These are phyloP conservation scores for Dictyophora rubrovolvata DNA, from an alignment of 768 basidiomycete genomes.

Conservation along the genomic window DNA sequence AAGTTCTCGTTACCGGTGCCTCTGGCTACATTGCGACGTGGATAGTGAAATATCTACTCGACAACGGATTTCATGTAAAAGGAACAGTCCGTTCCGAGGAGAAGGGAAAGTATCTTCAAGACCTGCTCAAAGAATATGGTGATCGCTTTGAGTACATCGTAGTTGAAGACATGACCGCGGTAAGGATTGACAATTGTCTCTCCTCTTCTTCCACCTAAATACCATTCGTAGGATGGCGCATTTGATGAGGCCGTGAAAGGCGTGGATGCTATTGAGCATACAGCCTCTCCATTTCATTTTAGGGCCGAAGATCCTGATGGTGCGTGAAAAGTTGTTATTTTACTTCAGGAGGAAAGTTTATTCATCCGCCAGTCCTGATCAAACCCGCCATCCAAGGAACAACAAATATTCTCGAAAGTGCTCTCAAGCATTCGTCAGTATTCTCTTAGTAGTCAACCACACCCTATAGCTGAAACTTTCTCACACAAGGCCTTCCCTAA, in stretches of 20 bases:
- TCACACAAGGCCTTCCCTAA: constrained; percentile 31
- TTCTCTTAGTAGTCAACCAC: not conserved
- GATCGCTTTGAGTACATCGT: constrained; percentile 54
- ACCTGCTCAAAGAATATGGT: constrained; percentile 43
- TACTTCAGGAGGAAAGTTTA: not conserved
- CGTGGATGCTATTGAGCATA: constrained; percentile 63
- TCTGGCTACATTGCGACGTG: constrained; percentile 53
- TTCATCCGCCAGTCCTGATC: constrained; percentile 39
- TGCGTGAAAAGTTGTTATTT: not conserved
- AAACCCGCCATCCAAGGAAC: constrained; percentile 68
- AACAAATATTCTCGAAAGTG: constrained; percentile 46
- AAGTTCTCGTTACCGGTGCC: constrained; percentile 47
- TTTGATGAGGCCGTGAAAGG: constrained; percentile 75
- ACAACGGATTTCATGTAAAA: constrained; percentile 51
- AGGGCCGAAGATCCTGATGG: constrained; percentile 36
- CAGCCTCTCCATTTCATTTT: constrained; percentile 51
- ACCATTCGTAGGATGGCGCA: constrained; percentile 38
- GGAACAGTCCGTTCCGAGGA: constrained; percentile 53
- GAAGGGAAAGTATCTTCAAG: constrained; percentile 50
- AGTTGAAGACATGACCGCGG: constrained; percentile 50
- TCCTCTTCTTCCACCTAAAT: no score
- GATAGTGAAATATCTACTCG: constrained; percentile 46
- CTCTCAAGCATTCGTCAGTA: constrained; percentile 40
- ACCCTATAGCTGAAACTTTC: not conserved
- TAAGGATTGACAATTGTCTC: not conserved